Percentiles rank a stretch among this genome's conserved stretches.
Conservation (phyloP, 2,329 filamentous ascomycete species). For the Massarina eburnea region DNA sequence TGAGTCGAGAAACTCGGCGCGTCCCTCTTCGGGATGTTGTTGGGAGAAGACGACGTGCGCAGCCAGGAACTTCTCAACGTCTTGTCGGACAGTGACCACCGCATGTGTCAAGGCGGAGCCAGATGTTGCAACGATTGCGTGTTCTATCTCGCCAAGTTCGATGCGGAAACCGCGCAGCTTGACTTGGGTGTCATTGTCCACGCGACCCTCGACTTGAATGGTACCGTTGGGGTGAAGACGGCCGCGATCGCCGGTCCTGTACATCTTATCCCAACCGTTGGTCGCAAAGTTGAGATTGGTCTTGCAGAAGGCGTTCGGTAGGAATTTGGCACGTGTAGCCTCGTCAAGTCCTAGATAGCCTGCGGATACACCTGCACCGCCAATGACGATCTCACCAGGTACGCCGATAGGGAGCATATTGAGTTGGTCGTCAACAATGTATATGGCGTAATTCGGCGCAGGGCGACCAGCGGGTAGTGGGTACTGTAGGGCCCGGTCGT, state of each 20-base stretch:
- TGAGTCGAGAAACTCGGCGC: neutral
- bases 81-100: neutral
- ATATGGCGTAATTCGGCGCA: slow-evolving; percentile 16
- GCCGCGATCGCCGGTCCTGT: slow-evolving; percentile 47
- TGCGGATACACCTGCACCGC: slow-evolving; percentile 38
- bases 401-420: slow-evolving; percentile 44
- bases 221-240: slow-evolving; percentile 37
- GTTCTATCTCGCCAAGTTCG: slow-evolving; percentile 51
- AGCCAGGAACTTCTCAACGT: neutral
- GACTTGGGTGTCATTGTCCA: slow-evolving; percentile 48
- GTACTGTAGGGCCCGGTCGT: slow-evolving; percentile 13
- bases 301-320: too few species aligned
- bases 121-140: too few species aligned
- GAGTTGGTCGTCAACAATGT: slow-evolving; percentile 46
- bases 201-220: slow-evolving; percentile 43
- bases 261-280: slow-evolving; percentile 21
- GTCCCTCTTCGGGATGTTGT: too few species aligned
- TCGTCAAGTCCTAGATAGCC: slow-evolving; percentile 38
- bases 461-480: slow-evolving; percentile 8
- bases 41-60: neutral
- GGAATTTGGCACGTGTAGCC: slow-evolving; percentile 21
- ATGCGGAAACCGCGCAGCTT: slow-evolving; percentile 52
- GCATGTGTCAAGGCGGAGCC: too few species aligned
- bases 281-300: too few species aligned
- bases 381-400: slow-evolving; percentile 49